Evolutionary conservation across 495 filamentous ascomycete genomes (phyloP), one percentile per base, ranked within the genome.

Genomic region (Penicillium ochrochloron): DNA sequence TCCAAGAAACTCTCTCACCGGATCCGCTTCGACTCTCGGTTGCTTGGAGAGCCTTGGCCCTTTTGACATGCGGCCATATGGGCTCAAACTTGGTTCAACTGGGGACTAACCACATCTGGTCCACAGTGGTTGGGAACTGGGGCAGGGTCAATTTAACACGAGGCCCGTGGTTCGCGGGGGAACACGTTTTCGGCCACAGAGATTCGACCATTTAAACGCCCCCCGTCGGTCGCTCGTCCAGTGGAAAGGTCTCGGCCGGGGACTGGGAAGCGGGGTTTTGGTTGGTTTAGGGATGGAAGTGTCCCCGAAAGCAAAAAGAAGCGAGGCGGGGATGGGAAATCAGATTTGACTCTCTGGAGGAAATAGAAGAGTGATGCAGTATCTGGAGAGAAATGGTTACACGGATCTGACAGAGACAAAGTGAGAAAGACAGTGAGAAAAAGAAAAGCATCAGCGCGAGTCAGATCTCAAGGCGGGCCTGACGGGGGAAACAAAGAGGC

Each of bases 161-260:
- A 23, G 44, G 44, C 21, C 44, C 44, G 44, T 48, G 44, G 44
- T 48, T 48, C 21, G 44, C 44, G 44, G 44, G 44, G 44, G 10
- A 23, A 23, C 44, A 12, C 44, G 19, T 48, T 48, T 46, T 48
- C n/a, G n/a, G 17, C 42, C 42, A 21, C 19, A 21, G 42, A n/a
- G 5, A 44, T 44, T 44, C 7, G 42, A 44, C 19, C 5, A 19
- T 33, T 48, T 48, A 48, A 23, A 48, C 44, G 42, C 42, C 19
- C 33, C 33, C 33, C 33, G 8, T 46, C 42, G 44, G 44, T 10
- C 44, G 19, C 2, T 5, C 44, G 15, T 6, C 44, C 44, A 48
- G 44, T 48, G 11, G 25, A 23, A 48, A 48, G 44, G 19, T 9
- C 44, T 48, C 21, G 44, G 44, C 44, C 11, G 42, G 19, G 14